Evolutionary conservation across 2,329 filamentous ascomycete species (phyloP).

Genomic region (Cercospora sesami): DNA sequence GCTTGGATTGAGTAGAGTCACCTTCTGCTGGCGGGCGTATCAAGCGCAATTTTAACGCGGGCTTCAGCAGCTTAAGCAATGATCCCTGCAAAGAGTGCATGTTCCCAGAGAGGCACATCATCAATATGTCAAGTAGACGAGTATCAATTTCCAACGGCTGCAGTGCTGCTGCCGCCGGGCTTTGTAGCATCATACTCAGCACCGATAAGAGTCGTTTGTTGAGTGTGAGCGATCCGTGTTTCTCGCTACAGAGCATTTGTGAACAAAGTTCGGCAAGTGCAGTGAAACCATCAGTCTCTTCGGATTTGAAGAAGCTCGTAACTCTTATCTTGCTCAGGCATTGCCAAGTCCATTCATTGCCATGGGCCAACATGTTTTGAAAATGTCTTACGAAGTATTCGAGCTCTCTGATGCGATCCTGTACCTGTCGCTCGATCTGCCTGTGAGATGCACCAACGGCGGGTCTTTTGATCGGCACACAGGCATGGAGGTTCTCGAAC

Average conservation of each 20-base stretch:
- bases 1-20: neutral
- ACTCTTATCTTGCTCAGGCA: slow-evolving; percentile 24
- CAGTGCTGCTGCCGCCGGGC: slow-evolving; percentile 23
- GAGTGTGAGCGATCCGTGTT: slow-evolving; percentile 18
- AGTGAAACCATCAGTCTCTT: slow-evolving; percentile 23
- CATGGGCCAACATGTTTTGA: slow-evolving; percentile 68
- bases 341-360: slow-evolving; percentile 39
- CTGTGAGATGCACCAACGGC: neutral
- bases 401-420: slow-evolving; percentile 13
- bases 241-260: slow-evolving; percentile 25
- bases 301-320: neutral
- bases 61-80: slow-evolving; percentile 74
- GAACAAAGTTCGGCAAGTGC: slow-evolving; percentile 30
- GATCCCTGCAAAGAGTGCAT: slow-evolving; percentile 44
- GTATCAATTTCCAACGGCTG: slow-evolving; percentile 31
- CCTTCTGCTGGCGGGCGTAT: neutral
- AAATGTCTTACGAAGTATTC: slow-evolving; percentile 67
- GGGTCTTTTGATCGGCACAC: neutral
- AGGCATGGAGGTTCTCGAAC: slow-evolving; percentile 20
- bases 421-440: slow-evolving; percentile 10
- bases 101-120: slow-evolving; percentile 25
- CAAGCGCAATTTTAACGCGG: slow-evolving; percentile 63
- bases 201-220: slow-evolving; percentile 25
- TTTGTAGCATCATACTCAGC: slow-evolving; percentile 29
- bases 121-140: slow-evolving; percentile 30